Evolutionary conservation across 257 asterid genomes (phyloP).

Genomic region (Salvia hispanica): DNA sequence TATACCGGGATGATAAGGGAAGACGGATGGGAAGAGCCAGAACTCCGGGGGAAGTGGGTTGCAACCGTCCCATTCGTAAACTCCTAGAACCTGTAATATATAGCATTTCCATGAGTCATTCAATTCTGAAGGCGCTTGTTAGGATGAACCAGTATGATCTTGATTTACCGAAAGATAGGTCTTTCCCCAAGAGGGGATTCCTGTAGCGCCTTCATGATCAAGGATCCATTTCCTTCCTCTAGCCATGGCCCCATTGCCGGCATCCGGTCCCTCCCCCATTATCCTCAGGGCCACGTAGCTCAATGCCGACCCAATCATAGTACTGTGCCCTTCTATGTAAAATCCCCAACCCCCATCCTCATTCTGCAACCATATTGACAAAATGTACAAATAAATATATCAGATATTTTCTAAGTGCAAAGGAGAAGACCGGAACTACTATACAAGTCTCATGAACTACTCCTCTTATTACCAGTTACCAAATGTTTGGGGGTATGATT

Average conservation of each 20-base stretch:
- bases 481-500: too few species aligned
- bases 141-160: too few species aligned
- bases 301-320: slow-evolving; percentile 84
- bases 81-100: slow-evolving; percentile 73
- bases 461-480: too few species aligned
- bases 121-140: too few species aligned
- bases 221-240: slow-evolving; percentile 75
- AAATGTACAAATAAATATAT: too few species aligned
- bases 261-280: slow-evolving; percentile 68
- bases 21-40: slow-evolving; percentile 77
- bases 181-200: slow-evolving; percentile 90
- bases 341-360: slow-evolving; percentile 94
- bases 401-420: too few species aligned
- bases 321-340: slow-evolving; percentile 79
- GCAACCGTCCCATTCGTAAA: slow-evolving; percentile 92
- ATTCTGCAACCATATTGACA: slow-evolving; percentile 39
- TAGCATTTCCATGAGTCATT: background rate
- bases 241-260: slow-evolving; percentile 57
- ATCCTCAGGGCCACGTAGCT: slow-evolving; percentile 66
- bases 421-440: too few species aligned
- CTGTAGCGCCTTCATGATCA: slow-evolving; percentile 80
- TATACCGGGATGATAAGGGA: slow-evolving; percentile 79
- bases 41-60: slow-evolving; percentile 88
- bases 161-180: slow-evolving; percentile 67
- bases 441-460: too few species aligned